These are phyloP conservation scores for Lentinula lateritia DNA, from an alignment of 768 basidiomycete genomes.

Conservation along the genomic window DNA sequence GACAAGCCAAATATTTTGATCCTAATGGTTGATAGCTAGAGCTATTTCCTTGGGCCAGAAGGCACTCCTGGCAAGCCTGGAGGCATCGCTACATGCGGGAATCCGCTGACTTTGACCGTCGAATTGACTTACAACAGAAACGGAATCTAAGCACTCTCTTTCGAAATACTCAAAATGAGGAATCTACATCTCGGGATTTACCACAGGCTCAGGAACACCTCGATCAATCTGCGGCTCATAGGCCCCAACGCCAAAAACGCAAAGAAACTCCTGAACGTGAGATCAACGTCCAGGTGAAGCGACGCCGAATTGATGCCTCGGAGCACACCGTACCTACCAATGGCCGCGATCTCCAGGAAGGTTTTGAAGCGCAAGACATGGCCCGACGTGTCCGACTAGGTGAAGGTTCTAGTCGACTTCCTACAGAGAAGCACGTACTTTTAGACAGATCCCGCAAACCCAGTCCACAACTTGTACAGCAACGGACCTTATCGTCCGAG, in stretches of 20 bases:
- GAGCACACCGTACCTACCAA: neutral
- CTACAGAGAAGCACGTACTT: neutral
- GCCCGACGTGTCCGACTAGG: neutral
- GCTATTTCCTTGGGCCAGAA: neutral
- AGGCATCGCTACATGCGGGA: neutral
- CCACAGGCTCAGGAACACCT: neutral
- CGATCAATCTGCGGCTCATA: neutral
- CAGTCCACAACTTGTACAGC: neutral
- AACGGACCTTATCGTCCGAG: neutral
- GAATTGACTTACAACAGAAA: neutral
- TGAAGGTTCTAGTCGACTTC: neutral
- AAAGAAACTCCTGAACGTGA: neutral
- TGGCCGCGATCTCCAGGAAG: neutral
- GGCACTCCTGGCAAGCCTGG: conserved; percentile 3
- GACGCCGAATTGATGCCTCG: neutral
- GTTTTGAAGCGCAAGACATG: neutral
- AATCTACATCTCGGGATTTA: neutral
- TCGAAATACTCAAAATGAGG: neutral
- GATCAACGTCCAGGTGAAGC: neutral
- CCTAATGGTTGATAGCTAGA: neutral
- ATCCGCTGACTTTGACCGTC: neutral
- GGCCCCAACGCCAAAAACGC: neutral
- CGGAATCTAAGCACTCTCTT: neutral
- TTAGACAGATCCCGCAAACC: no score
- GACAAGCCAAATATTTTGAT: neutral